These are phyloP conservation scores for Podochytrium sp. DNA, from an alignment of 192 early-diverging fungal genomes.

Conservation along the genomic window DNA sequence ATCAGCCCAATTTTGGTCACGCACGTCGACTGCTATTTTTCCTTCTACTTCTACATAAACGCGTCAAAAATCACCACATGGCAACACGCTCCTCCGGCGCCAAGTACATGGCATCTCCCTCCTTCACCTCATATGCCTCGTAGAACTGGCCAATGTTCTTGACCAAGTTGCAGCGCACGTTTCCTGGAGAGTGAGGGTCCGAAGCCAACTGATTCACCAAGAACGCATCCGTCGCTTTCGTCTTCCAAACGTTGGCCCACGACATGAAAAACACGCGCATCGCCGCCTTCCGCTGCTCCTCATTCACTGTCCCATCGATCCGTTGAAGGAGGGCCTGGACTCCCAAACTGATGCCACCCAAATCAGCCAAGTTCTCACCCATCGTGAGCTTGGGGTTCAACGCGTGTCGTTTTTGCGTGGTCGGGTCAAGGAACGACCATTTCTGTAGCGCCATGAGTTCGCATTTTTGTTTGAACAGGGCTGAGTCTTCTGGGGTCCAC, in stretches of 20 bases:
- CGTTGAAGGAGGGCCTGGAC: conserved; percentile 1
- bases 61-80: conserved; percentile 27
- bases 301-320: background rate
- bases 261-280: conserved; percentile 3
- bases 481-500: conserved; percentile 35
- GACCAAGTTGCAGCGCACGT: conserved; percentile 7
- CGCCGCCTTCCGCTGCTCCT: background rate
- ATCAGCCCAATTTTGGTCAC: no score
- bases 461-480: conserved; percentile 29
- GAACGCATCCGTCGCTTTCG: conserved; percentile 1
- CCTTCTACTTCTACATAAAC: no score
- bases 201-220: conserved; percentile 11
- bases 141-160: conserved; percentile 22
- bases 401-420: conserved; percentile 23
- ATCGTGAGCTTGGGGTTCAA: conserved; percentile 16
- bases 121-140: conserved; percentile 22
- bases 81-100: conserved; percentile 14
- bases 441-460: conserved; percentile 15
- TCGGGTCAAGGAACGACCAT: conserved; percentile 20
- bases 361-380: conserved; percentile 50
- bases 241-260: conserved; percentile 7
- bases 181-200: conserved; percentile 11
- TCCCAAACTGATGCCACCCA: conserved; percentile 35
- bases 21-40: no score
- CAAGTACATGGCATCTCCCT: conserved; percentile 18